Percentiles rank a stretch among this genome's conserved stretches.
Evolutionary conservation across 805 yeast species (phyloP).

Genomic region (Candida methanosorbosa): DNA sequence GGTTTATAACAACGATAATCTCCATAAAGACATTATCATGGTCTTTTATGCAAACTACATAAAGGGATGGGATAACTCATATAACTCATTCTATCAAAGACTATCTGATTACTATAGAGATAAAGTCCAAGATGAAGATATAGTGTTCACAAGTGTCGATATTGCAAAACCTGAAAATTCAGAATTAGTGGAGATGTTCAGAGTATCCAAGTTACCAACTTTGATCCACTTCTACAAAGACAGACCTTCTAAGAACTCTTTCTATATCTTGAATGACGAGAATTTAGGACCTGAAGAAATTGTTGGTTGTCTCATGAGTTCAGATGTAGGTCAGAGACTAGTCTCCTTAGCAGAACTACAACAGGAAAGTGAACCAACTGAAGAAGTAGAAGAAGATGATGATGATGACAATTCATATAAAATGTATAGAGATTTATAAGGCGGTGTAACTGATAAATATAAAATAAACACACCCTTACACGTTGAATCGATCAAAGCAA

Average conservation of each 20-base stretch:
- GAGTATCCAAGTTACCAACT: slow-evolving; percentile 24
- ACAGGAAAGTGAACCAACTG: slow-evolving; percentile 14
- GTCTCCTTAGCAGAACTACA: slow-evolving; percentile 18
- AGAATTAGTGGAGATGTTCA: slow-evolving; percentile 17
- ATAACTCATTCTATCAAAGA: slow-evolving; percentile 22
- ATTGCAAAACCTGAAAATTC: slow-evolving; percentile 18
- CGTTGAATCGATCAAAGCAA: too few species aligned
- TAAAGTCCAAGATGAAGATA: slow-evolving; percentile 10
- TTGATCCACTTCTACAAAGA: slow-evolving; percentile 15
- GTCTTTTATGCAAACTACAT: slow-evolving; percentile 30
- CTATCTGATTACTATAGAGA: slow-evolving; percentile 18
- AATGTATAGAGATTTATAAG: neutral
- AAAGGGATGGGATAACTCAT: slow-evolving; percentile 22
- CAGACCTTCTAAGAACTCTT: slow-evolving; percentile 3
- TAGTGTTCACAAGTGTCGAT: slow-evolving; percentile 25
- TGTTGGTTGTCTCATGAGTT: slow-evolving; percentile 19
- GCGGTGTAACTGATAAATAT: too few species aligned
- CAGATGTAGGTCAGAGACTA: slow-evolving; percentile 19
- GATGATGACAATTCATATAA: slow-evolving; percentile 6
- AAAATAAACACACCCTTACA: too few species aligned
- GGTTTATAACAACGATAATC: slow-evolving; percentile 5
- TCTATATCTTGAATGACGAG: slow-evolving; percentile 10
- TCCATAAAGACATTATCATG: slow-evolving; percentile 16
- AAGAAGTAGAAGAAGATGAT: slow-evolving; percentile 11
- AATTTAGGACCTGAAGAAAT: slow-evolving; percentile 19